Conservation (phyloP, 2,329 filamentous ascomycete species). For the Colletotrichum salicis region DNA sequence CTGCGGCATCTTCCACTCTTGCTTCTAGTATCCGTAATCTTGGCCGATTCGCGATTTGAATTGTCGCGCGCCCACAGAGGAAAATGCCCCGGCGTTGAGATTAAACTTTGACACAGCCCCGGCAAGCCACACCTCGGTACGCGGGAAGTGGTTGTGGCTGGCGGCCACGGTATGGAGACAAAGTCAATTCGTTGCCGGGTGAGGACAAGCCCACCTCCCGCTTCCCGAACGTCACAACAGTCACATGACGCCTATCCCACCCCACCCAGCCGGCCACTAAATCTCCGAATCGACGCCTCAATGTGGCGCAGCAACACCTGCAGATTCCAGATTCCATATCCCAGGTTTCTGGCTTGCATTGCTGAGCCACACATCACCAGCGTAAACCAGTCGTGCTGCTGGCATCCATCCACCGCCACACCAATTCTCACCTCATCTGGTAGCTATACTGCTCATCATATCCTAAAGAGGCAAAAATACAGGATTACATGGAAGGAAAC, state of each 20-base stretch:
- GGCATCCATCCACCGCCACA: no score
- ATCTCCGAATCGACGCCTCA: neutral
- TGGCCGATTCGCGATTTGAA: neutral
- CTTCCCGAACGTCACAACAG: neutral
- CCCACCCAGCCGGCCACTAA: neutral
- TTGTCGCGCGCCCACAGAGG: neutral
- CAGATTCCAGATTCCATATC: neutral
- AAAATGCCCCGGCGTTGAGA: neutral
- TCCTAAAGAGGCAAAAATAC: no score
- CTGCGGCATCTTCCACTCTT: neutral
- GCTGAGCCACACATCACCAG: constrained; percentile 10
- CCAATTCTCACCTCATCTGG: neutral
- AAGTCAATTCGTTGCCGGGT: neutral
- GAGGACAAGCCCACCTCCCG: neutral
- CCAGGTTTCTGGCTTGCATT: neutral
- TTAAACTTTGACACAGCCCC: neutral
- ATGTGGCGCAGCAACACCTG: neutral
- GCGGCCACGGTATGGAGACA: neutral
- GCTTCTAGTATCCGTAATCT: no score
- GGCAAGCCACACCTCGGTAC: neutral
- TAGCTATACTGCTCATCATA: neutral
- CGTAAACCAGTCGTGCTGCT: neutral
- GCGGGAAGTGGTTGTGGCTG: neutral
- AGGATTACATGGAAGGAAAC: no score
- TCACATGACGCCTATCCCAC: neutral